A percentile compares a stretch with the other conserved stretches of the same genome.
Evolutionary conservation across 129 eudicot genomes (phyloP).

Genomic region (Calendula officinalis): DNA sequence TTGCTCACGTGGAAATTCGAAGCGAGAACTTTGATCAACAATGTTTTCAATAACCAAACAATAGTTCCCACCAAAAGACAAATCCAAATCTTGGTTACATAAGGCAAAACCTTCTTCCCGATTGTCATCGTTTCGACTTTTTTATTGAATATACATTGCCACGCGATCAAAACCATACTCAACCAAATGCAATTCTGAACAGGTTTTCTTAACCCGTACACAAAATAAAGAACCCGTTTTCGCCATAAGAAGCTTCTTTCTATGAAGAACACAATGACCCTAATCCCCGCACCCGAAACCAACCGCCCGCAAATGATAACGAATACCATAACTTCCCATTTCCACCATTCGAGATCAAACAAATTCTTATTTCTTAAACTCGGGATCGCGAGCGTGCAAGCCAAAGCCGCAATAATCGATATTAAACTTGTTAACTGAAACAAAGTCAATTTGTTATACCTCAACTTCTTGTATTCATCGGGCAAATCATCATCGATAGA

Average conservation of each 20-base stretch:
- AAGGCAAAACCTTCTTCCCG: conserved; percentile 35
- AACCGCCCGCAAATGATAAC: conserved; percentile 58
- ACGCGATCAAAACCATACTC: conserved; percentile 36
- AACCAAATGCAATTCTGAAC: conserved; percentile 48
- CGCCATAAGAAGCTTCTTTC: conserved; percentile 57
- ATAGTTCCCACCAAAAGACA: conserved; percentile 49
- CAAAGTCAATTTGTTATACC: conserved; percentile 41
- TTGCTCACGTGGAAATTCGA: conserved; percentile 48
- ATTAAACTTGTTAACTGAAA: conserved; percentile 49
- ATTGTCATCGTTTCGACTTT: conserved; percentile 26
- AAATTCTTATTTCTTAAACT: conserved; percentile 17
- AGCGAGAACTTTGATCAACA: conserved; percentile 46
- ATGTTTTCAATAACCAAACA: conserved; percentile 42
- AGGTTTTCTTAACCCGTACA: conserved; percentile 41
- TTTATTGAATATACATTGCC: conserved; percentile 33
- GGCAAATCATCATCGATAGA: conserved; percentile 58
- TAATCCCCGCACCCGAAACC: conserved; percentile 57
- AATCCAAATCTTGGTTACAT: conserved; percentile 40
- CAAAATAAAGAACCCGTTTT: conserved; percentile 59
- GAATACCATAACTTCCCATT: conserved; percentile 58
- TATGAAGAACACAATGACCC: conserved; percentile 45
- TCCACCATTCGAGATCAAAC: conserved; percentile 48
- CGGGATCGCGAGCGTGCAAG: conserved; percentile 44
- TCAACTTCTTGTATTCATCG: conserved; percentile 53
- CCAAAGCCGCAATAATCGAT: conserved; percentile 40